These are phyloP conservation scores for Penicillium hordei DNA, from an alignment of 2,329 filamentous ascomycete genomes.

Conservation along the genomic window DNA sequence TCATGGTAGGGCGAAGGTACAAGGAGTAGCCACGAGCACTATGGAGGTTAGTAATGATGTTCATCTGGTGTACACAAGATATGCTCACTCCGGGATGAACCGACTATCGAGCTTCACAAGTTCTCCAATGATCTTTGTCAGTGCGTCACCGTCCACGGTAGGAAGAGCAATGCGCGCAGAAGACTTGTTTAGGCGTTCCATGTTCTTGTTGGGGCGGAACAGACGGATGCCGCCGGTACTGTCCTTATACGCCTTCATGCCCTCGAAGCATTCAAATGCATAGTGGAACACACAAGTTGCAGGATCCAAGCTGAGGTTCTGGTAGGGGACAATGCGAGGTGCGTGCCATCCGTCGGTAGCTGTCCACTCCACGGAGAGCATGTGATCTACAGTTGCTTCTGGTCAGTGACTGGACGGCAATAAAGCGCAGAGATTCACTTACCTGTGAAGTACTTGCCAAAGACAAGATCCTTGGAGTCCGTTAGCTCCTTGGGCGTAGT, in stretches of 20 bases:
- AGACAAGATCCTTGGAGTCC: conserved; percentile 79
- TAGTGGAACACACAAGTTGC: conserved; percentile 98
- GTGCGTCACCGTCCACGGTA: conserved; percentile 70
- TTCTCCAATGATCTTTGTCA: conserved; percentile 78
- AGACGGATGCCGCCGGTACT: conserved; percentile 73
- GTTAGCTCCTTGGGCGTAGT: conserved; percentile 70
- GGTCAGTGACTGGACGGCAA: conserved; percentile 19
- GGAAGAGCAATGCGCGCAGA: conserved; percentile 88
- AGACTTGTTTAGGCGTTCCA: conserved; percentile 90
- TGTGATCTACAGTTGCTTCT: conserved; percentile 70
- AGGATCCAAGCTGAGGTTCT: conserved; percentile 94
- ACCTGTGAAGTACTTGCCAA: conserved; percentile 91
- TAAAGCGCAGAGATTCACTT: conserved; percentile 15
- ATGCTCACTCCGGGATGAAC: conserved; percentile 75
- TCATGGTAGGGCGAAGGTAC: conserved; percentile 94
- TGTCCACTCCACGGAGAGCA: conserved; percentile 94
- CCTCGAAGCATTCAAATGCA: conserved; percentile 96
- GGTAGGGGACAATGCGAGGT: conserved; percentile 85
- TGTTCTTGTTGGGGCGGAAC: conserved; percentile 95
- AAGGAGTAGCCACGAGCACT: conserved; percentile 79
- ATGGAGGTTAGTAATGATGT: conserved; percentile 11
- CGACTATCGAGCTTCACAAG: conserved; percentile 79
- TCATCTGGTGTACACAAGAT: neutral
- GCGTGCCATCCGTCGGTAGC: conserved; percentile 77
- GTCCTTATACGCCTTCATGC: conserved; percentile 99